phyloP scores from a whole-genome alignment of 768 basidiomycete genomes.

The Leccinum rimulosum region DNA sequence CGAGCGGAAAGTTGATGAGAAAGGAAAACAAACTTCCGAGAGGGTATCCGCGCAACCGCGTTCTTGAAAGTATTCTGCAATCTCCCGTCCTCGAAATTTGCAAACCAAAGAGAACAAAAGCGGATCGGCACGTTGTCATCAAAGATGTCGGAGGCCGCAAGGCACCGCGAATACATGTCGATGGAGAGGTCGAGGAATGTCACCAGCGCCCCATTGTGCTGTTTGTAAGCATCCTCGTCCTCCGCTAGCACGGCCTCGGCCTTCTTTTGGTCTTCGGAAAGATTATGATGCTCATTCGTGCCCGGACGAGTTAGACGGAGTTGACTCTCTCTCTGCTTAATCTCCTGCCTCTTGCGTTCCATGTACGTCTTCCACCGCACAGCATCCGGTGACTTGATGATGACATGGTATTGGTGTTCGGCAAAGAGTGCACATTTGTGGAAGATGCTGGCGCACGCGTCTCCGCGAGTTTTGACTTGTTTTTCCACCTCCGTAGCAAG shows the following conservation, averaged over 20 bases:
- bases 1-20: constrained; percentile 95
- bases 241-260: constrained; percentile 51
- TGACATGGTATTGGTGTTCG: constrained; percentile 78
- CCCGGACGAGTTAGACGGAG: constrained; percentile 24
- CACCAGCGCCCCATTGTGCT: constrained; percentile 44
- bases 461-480: constrained; percentile 13
- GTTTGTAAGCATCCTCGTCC: constrained; percentile 47
- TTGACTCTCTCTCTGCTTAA: constrained; percentile 49
- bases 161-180: constrained; percentile 80
- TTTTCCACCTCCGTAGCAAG: constrained; percentile 30
- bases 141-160: constrained; percentile 64
- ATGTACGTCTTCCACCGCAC: constrained; percentile 67
- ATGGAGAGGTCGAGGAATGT: constrained; percentile 73
- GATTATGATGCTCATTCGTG: constrained; percentile 20
- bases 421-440: constrained; percentile 87
- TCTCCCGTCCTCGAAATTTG: constrained; percentile 66
- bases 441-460: constrained; percentile 58
- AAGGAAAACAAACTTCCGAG: constrained; percentile 87
- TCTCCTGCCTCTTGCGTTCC: constrained; percentile 69
- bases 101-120: constrained; percentile 89
- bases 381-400: constrained; percentile 66
- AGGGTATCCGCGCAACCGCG: constrained; percentile 64
- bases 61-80: constrained; percentile 42
- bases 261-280: constrained; percentile 38
- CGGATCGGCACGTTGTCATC: constrained; percentile 80